Evolutionary conservation across 2,329 filamentous ascomycete species (phyloP), one percentile per base, ranked within the genome.

Genomic region (Penicillium digitatum): DNA sequence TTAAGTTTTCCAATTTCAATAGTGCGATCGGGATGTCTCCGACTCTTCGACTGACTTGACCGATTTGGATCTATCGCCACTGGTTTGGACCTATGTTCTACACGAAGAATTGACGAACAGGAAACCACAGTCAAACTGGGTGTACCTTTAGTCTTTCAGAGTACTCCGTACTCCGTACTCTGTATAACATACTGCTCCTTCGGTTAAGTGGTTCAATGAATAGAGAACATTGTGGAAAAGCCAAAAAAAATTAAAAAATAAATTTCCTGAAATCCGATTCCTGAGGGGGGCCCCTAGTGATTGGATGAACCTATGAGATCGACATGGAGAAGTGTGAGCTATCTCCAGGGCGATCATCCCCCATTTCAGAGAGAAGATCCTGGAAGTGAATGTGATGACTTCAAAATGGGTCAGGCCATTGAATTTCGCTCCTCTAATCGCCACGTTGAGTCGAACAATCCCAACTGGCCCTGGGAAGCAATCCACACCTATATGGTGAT

Each of bases 371-470:
- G 26, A 14, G 32, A 26, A 58, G 56, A 54, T 54, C 48, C 49
- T 55, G 44, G 59, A 54, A 52, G 57, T 54, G 27, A 20, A 22
- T 52, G 18, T 18, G 38, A 55, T 64, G 62, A 63, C 60, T 60
- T 65, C 62, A 64, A 60, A 60, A n/a, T 10, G 5, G 29, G 14
- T 42, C 45, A 56, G 37, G 48, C 46, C 44, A 46, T 46, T 24
- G 34, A 22, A 43, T 10, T 14, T 20, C 18, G 20, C 18, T 48
- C 16, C 45, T 29, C 35, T 14, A 42, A 54, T 61, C 62, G 59
- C 66, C 66, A 68, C 62, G 64, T 66, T 68, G 49, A 56, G 58
- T 53, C 55, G 57, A 34, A 38, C 22, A 26, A 29, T 37, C 27
- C 38, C 18, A 48, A 42, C 49, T 35, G 39, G 47, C 20, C 27